Conservation (phyloP, 352 stramenopile species). For the Phytophthora multivora region DNA sequence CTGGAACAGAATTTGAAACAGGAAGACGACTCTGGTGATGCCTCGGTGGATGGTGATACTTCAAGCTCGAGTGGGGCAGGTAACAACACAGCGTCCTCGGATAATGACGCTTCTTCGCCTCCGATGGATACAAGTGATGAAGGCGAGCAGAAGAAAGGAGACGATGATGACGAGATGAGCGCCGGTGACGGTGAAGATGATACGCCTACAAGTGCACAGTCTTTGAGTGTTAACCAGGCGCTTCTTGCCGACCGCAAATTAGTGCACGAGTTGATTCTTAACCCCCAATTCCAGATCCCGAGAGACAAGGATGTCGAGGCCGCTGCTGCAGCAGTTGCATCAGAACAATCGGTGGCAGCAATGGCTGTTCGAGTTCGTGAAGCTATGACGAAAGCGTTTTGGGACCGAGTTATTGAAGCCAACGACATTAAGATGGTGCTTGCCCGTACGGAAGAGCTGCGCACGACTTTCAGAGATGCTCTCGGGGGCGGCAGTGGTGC, state of each 20-base stretch:
- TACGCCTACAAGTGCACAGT: not conserved
- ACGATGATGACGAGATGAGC: constrained; percentile 33
- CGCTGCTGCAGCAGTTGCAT: constrained; percentile 19
- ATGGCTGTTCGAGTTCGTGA: constrained; percentile 47
- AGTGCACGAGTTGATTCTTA: constrained; percentile 77
- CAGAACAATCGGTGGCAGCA: constrained; percentile 22
- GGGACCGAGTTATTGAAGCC: constrained; percentile 56
- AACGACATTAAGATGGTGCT: constrained; percentile 60
- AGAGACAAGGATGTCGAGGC: constrained; percentile 33
- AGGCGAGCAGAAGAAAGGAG: constrained; percentile 26
- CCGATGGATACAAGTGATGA: constrained; percentile 12
- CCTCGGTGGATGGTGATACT: not conserved
- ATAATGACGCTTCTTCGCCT: constrained; percentile 14
- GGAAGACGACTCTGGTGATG: not conserved
- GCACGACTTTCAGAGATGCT: constrained; percentile 42
- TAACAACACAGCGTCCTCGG: constrained; percentile 6
- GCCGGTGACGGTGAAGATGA: constrained; percentile 9
- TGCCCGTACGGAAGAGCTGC: constrained; percentile 56
- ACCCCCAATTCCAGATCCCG: constrained; percentile 59
- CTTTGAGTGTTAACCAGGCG: constrained; percentile 38
- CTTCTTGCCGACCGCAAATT: constrained; percentile 65
- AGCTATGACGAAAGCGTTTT: constrained; percentile 72
- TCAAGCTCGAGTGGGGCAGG: not conserved
- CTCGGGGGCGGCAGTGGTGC: constrained; percentile 32
- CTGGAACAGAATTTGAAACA: constrained; percentile 42